phyloP scores from a whole-genome alignment of 2,329 filamentous ascomycete genomes.

The Penicillium psychrosexuale region DNA sequence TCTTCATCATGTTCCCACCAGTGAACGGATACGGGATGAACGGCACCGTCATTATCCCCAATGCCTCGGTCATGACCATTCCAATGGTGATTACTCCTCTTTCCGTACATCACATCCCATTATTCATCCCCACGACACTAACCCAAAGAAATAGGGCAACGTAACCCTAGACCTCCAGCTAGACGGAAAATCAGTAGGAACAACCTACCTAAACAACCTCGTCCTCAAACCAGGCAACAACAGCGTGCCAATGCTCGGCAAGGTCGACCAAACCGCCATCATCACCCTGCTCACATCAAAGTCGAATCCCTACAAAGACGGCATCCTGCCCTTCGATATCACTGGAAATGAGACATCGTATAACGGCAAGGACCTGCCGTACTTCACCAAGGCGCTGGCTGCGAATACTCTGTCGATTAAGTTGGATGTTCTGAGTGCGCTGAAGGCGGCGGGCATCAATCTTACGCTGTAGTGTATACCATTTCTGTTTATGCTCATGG shows the following conservation, averaged over 20 bases:
- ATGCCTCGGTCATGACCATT: slow-evolving; percentile 57
- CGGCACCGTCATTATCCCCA: slow-evolving; percentile 57
- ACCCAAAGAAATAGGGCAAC: slow-evolving; percentile 44
- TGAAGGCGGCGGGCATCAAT: slow-evolving; percentile 24
- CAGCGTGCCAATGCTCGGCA: slow-evolving; percentile 49
- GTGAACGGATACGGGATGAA: slow-evolving; percentile 53
- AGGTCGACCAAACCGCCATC: slow-evolving; percentile 45
- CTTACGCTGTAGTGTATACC: background rate
- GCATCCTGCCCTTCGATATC: slow-evolving; percentile 52
- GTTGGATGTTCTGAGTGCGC: slow-evolving; percentile 44
- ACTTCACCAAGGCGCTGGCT: slow-evolving; percentile 53
- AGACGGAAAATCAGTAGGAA: slow-evolving; percentile 49
- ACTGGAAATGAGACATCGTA: slow-evolving; percentile 49
- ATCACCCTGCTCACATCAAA: slow-evolving; percentile 26
- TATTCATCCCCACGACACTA: background rate
- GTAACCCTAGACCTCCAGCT: slow-evolving; percentile 54
- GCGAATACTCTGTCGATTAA: slow-evolving; percentile 46
- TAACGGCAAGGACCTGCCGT: slow-evolving; percentile 50
- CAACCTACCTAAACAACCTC: slow-evolving; percentile 50
- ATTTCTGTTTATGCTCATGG: background rate
- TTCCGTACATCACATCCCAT: background rate
- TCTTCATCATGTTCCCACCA: slow-evolving; percentile 44
- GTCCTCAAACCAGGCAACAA: slow-evolving; percentile 55
- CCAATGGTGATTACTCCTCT: slow-evolving; percentile 41
- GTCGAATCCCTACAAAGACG: slow-evolving; percentile 42